A percentile compares a stretch with the other conserved stretches of the same genome.
Conservation (phyloP, 2,329 filamentous ascomycete species). For the Diatrype stigma region DNA sequence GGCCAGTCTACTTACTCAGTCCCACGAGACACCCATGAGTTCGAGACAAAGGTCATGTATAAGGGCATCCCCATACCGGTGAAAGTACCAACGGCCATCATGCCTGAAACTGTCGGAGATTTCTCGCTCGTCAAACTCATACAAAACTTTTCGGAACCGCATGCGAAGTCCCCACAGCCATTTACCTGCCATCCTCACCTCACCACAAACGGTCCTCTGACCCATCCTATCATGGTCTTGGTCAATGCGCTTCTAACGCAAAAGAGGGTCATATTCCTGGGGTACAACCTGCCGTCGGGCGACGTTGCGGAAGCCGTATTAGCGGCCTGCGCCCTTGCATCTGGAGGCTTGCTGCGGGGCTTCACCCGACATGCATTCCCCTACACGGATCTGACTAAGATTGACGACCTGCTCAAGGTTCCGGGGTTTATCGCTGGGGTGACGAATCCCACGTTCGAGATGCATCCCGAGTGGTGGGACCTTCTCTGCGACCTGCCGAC, state of each 20-base stretch:
- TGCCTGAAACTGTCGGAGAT: slow-evolving; percentile 93
- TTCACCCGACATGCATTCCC: slow-evolving; percentile 97
- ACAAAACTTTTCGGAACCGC: slow-evolving; percentile 82
- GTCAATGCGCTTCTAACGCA: slow-evolving; percentile 94
- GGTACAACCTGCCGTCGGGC: slow-evolving; percentile 89
- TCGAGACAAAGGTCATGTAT: slow-evolving; percentile 92
- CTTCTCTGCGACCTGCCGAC: slow-evolving; percentile 88
- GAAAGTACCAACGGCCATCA: slow-evolving; percentile 89
- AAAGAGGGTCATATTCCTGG: slow-evolving; percentile 92
- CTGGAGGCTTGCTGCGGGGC: slow-evolving; percentile 84
- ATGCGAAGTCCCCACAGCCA: slow-evolving; percentile 76
- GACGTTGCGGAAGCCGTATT: slow-evolving; percentile 97
- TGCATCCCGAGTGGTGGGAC: slow-evolving; percentile 98
- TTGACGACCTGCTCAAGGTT: slow-evolving; percentile 92
- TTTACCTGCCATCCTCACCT: slow-evolving; percentile 87
- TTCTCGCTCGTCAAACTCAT: slow-evolving; percentile 97
- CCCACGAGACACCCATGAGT: slow-evolving; percentile 94
- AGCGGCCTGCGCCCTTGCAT: slow-evolving; percentile 90
- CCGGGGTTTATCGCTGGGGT: slow-evolving; percentile 97
- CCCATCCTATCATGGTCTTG: slow-evolving; percentile 91
- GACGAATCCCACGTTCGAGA: slow-evolving; percentile 92
- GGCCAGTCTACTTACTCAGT: slow-evolving; percentile 66
- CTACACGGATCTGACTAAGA: slow-evolving; percentile 96
- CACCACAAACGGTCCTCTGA: slow-evolving; percentile 83
- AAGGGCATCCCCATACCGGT: slow-evolving; percentile 95